Percentiles rank a stretch among this genome's conserved stretches.
These are phyloP conservation scores for Fusarium sp. DNA, from an alignment of 2,329 filamentous ascomycete genomes.

Conservation along the genomic window DNA sequence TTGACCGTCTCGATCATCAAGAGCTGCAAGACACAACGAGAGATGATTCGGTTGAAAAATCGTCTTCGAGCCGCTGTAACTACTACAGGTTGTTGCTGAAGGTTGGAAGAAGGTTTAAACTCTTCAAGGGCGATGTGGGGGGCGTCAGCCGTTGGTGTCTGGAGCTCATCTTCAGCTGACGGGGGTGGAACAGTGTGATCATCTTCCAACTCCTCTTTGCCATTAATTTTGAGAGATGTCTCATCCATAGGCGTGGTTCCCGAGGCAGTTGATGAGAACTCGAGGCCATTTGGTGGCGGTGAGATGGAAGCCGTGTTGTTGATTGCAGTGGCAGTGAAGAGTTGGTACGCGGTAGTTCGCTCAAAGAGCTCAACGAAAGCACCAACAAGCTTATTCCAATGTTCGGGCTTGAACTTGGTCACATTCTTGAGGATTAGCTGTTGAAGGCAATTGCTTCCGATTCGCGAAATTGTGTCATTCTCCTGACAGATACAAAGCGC, in stretches of 20 bases:
- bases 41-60: constrained; percentile 99
- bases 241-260: constrained; percentile 57
- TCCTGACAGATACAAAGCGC: constrained; percentile 98
- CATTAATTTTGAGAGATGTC: constrained; percentile 71
- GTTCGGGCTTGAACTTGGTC: constrained; percentile 83
- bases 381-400: constrained; percentile 95
- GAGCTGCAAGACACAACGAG: constrained; percentile 94
- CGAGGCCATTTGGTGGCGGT: constrained; percentile 61
- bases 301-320: constrained; percentile 63
- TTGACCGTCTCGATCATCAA: constrained; percentile 99
- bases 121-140: constrained; percentile 75
- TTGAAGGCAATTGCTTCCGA: constrained; percentile 97
- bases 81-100: constrained; percentile 88
- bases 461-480: constrained; percentile 97
- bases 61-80: constrained; percentile 92
- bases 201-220: constrained; percentile 54
- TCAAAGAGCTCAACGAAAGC: constrained; percentile 97
- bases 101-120: constrained; percentile 79
- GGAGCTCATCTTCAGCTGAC: constrained; percentile 49
- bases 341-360: constrained; percentile 90
- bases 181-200: constrained; percentile 47
- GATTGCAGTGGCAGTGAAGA: constrained; percentile 84
- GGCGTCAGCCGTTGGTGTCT: constrained; percentile 44
- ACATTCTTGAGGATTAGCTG: constrained; percentile 98
- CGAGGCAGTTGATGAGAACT: constrained; percentile 57